Base-by-base conservation (phyloP, 257 asterid species). In the Anisodus acutangulus region DNA sequence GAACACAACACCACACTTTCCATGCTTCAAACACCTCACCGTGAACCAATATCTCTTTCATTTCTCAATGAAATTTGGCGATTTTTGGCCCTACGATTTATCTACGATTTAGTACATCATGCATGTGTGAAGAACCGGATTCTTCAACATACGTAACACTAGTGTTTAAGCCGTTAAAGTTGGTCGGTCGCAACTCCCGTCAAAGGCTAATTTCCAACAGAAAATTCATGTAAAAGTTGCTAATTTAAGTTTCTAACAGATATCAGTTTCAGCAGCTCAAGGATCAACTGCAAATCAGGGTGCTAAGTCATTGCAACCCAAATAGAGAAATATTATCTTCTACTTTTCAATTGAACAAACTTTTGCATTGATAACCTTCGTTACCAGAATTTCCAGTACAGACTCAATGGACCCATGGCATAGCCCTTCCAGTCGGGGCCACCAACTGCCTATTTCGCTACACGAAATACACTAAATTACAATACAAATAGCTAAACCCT, bases 261-360 rank as follows among this genome's bases (percentile, higher is more conserved):
- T 5, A 2, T 31, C 5, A 62, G 64, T 58, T 6, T 7, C 37
- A n/a, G 68, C 68, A 62, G 39, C 13, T 19, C 72, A 66, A 26
- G n/a, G 41, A 64, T 31, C 31, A 64, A 64, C 70, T 26, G 70
- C 6, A 64, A 63, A 63, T 64, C 15, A 3, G 35, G 39, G 6
- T 9, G 69, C 39, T 19, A 1, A 59, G 31, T 22, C 17, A 64
- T 22, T 26, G 70, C 41, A 26, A 31, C 15, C 43, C 12, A 22
- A 3, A 51, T 74, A 47, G 80, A 72, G 80, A 47, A 11, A 71
- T 6, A n/a, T 43, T 47, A 70, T 72, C 59, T 72, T 72, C 47
- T n/a, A 22, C 4, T 47, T 19, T 72, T 8, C 13, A 49, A 74
- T 31, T 10, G 37, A 74, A 74, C 41, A 9, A 41, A 74, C 43